Evolutionary conservation across 352 stramenopile species (phyloP).

Genomic region (Albugo candida): DNA sequence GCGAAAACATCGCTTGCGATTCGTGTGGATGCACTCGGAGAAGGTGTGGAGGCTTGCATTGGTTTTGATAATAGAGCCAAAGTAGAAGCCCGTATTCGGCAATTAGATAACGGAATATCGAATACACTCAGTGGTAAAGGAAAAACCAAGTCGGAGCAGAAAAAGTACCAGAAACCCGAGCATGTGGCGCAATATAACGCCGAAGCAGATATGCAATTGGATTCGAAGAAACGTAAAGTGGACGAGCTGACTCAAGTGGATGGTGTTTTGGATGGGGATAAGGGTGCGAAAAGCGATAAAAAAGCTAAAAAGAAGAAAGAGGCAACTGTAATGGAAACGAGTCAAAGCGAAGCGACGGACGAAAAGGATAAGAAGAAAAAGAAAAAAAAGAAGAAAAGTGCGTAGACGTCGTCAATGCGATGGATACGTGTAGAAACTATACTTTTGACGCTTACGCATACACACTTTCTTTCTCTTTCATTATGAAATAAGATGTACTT

Average conservation of each 20-base stretch:
- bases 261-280: slow-evolving; percentile 10
- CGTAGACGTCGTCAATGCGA: too few species aligned
- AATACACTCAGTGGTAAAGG: slow-evolving; percentile 68
- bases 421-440: too few species aligned
- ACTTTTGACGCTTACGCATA: too few species aligned
- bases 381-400: slow-evolving; percentile 49
- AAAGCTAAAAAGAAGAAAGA: slow-evolving; percentile 35
- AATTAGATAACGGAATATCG: slow-evolving; percentile 91
- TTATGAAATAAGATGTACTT: too few species aligned
- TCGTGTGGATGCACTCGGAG: slow-evolving; percentile 96
- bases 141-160: slow-evolving; percentile 79
- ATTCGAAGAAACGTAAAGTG: slow-evolving; percentile 71
- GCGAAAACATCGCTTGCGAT: slow-evolving; percentile 97
- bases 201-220: slow-evolving; percentile 89
- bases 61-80: slow-evolving; percentile 95
- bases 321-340: slow-evolving; percentile 24
- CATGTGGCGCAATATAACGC: slow-evolving; percentile 84
- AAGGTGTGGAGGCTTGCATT: slow-evolving; percentile 90
- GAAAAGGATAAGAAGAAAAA: slow-evolving; percentile 68
- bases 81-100: slow-evolving; percentile 93
- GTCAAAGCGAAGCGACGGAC: slow-evolving; percentile 24
- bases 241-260: slow-evolving; percentile 26
- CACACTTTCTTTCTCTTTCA: too few species aligned
- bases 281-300: slow-evolving; percentile 27
- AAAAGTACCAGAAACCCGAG: slow-evolving; percentile 81